Evolutionary conservation across 371 early-diverging fungal genomes (phyloP).

Genomic region (Parasitella parasitica): DNA sequence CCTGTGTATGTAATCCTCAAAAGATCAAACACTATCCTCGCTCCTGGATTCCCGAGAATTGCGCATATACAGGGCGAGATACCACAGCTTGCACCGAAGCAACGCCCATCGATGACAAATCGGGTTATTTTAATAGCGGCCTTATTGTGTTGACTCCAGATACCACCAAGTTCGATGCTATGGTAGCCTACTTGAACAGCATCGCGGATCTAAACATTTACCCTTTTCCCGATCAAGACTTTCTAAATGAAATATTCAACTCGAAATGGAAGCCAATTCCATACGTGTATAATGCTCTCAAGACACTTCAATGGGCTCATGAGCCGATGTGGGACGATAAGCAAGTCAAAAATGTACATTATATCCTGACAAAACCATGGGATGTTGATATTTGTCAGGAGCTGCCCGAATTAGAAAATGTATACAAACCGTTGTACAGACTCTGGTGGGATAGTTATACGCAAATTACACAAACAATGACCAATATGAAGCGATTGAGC

Average conservation of each 20-base stretch:
- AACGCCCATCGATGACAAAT: neutral
- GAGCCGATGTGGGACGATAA: conserved; percentile 41
- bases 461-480: neutral
- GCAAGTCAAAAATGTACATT: conserved; percentile 35
- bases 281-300: conserved; percentile 56
- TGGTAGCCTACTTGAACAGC: conserved; percentile 22
- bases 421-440: conserved; percentile 26
- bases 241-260: conserved; percentile 51
- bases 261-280: conserved; percentile 37
- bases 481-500: neutral
- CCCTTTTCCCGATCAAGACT: conserved; percentile 59
- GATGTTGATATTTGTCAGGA: conserved; percentile 13
- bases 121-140: conserved; percentile 55
- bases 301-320: conserved; percentile 49
- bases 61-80: conserved; percentile 36
- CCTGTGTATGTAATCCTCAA: conserved; percentile 53
- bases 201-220: conserved; percentile 30
- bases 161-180: conserved; percentile 18
- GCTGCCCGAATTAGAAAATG: conserved; percentile 11
- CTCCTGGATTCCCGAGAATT: conserved; percentile 48
- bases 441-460: conserved; percentile 31
- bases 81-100: conserved; percentile 5
- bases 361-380: conserved; percentile 41
- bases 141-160: conserved; percentile 51
- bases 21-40: conserved; percentile 40